Base-by-base conservation (phyloP, 1,284 basidiomycete species). In the Papiliotrema nemorosa region DNA sequence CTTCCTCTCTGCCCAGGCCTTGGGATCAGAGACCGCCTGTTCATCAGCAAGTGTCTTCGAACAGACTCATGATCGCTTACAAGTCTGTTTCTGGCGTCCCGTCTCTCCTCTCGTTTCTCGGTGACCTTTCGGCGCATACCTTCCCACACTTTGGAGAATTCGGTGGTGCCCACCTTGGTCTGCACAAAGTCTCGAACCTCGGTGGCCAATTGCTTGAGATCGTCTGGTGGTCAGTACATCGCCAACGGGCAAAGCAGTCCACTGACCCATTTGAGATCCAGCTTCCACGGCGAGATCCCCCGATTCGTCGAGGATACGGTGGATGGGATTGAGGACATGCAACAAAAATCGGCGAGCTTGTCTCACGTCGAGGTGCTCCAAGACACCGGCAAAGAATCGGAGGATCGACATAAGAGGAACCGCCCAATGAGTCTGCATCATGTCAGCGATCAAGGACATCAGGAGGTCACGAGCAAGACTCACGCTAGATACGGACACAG, bases 311-410 rank as follows among this genome's bases (percentile, higher is more conserved):
- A 82, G 78, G 43, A 97, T 81, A 16, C 92, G 85, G 70, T 94
- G 89, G 1, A 94, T 76, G 0, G 93, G 93, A 4, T 84, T 84
- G 22, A 97, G 77, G 36, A 97, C 85, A 64, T 96, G 90, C 1
- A 85, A 79, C 33, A 96, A 77, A 76, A 88, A 93, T 12, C 73
- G 76, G 55, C 85, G 82, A 0, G 89, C 76, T 33, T 79, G 73
- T 0, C 66, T 55, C 1, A 77, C 61, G 1, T 84, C 80, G 77
- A 97, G 82, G 63, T 83, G 77, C 7, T 86, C 84, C 3, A 82
- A 76, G 82, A 96, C 90, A 0, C 91, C 91, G 1, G 91, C 93
- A 64, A 97, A 96, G 85, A 90, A 94, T n/a, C 88, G 85, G 40
- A 97, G 73, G 46, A 88, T 82, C 0, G 89, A 84, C 7, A 85